Conservation (phyloP, 2,329 filamentous ascomycete genomes). For the Knufia fluminis region DNA sequence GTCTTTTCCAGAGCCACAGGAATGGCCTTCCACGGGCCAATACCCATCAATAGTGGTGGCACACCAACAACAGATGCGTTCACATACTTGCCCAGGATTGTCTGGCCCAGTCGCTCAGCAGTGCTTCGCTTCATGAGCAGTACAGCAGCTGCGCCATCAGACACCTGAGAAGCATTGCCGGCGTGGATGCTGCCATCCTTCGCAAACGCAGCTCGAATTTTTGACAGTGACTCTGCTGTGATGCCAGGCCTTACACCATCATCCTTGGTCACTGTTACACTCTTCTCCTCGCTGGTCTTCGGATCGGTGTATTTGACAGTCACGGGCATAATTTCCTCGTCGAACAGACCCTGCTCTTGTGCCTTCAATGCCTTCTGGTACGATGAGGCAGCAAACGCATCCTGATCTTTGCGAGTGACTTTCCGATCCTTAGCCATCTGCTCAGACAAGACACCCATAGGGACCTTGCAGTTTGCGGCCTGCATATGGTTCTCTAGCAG, state of each 20-base stretch:
- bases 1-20: constrained; percentile 83
- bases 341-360: constrained; percentile 80
- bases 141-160: constrained; percentile 89
- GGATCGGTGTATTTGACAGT: constrained; percentile 82
- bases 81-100: constrained; percentile 88
- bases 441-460: constrained; percentile 91
- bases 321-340: constrained; percentile 81
- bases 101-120: constrained; percentile 75
- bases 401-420: constrained; percentile 64
- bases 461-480: constrained; percentile 91
- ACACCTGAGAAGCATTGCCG: constrained; percentile 91
- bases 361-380: constrained; percentile 85
- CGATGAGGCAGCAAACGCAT: constrained; percentile 85
- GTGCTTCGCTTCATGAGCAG: constrained; percentile 92
- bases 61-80: constrained; percentile 84
- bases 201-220: constrained; percentile 83
- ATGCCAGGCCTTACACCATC: constrained; percentile 81
- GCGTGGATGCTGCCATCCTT: constrained; percentile 92
- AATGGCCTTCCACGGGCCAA: constrained; percentile 93
- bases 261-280: constrained; percentile 73
- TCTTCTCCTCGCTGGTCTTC: constrained; percentile 77
- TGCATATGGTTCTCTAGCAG: constrained; percentile 71
- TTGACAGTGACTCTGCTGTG: constrained; percentile 76
- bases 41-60: constrained; percentile 88
- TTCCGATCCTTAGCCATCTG: constrained; percentile 82